Evolutionary conservation across 2,329 filamentous ascomycete species (phyloP).

Genomic region (Stagonosporopsis cucurbitacearum): DNA sequence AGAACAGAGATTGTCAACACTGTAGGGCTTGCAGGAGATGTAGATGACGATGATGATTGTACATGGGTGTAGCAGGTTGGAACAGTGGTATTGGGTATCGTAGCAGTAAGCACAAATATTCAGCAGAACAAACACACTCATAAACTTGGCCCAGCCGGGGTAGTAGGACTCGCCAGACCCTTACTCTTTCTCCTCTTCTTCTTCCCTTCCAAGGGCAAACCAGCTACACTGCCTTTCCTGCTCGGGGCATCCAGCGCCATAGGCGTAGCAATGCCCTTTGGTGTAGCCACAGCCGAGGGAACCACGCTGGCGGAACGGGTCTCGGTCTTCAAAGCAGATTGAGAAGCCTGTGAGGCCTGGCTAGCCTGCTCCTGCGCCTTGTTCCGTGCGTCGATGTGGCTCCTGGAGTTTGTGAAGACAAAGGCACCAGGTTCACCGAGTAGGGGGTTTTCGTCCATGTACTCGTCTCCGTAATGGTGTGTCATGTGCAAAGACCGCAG

Average conservation of each 20-base stretch:
- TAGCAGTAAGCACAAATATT: background rate
- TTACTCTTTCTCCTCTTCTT: slow-evolving; percentile 50
- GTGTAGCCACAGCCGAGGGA: slow-evolving; percentile 40
- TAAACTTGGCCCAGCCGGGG: slow-evolving; percentile 26
- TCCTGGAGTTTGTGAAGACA: slow-evolving; percentile 58
- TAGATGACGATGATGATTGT: no score
- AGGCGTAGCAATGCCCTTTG: slow-evolving; percentile 30
- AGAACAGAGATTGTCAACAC: no score
- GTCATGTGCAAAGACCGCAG: slow-evolving; percentile 59
- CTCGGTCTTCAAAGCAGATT: slow-evolving; percentile 26
- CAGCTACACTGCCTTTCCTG: slow-evolving; percentile 36
- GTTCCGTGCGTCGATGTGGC: slow-evolving; percentile 51
- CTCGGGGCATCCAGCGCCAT: slow-evolving; percentile 26
- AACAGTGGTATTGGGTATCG: slow-evolving; percentile 2
- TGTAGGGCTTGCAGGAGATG: no score
- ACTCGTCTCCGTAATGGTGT: slow-evolving; percentile 64
- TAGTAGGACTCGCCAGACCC: slow-evolving; percentile 43
- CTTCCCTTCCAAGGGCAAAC: slow-evolving; percentile 37
- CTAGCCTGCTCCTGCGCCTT: slow-evolving; percentile 43
- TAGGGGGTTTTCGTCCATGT: slow-evolving; percentile 68
- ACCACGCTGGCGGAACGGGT: slow-evolving; percentile 32
- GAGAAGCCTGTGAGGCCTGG: slow-evolving; percentile 22
- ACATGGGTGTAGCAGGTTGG: background rate
- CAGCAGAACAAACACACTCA: background rate
- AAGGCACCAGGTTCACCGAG: slow-evolving; percentile 69